phyloP scores from a whole-genome alignment of 768 basidiomycete species.

The Leucocoprinus birnbaumii region DNA sequence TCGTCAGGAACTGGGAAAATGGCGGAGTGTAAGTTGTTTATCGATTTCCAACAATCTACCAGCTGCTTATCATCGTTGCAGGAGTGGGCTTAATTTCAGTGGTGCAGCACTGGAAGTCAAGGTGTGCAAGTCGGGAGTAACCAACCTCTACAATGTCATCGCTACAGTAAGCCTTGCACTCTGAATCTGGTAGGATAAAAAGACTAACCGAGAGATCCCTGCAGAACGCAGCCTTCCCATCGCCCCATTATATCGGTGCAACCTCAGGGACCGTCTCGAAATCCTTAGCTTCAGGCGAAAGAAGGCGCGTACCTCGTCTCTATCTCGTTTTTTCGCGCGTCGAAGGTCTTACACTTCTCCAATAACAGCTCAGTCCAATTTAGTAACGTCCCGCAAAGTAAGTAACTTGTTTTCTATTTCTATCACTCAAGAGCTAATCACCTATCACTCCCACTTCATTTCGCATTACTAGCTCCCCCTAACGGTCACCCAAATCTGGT shows the following conservation, averaged over 20 bases:
- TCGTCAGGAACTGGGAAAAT: conserved; percentile 26
- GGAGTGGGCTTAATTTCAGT: conserved; percentile 32
- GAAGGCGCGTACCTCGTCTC: conserved; percentile 17
- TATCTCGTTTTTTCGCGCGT: background rate
- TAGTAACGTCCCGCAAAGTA: conserved; percentile 35
- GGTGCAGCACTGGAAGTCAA: conserved; percentile 31
- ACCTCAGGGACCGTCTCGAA: conserved; percentile 12
- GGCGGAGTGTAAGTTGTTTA: conserved; percentile 28
- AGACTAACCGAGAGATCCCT: background rate
- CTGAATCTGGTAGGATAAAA: background rate
- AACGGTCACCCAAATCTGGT: conserved; percentile 14
- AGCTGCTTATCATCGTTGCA: too few species aligned
- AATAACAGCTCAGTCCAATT: conserved; percentile 28
- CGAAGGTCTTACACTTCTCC: background rate
- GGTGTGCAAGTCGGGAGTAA: conserved; percentile 19
- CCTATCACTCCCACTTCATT: background rate
- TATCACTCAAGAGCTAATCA: background rate
- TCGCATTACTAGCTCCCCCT: conserved; percentile 24
- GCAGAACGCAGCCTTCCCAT: conserved; percentile 37
- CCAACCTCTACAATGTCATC: conserved; percentile 29
- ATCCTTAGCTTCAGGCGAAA: conserved; percentile 13
- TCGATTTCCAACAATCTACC: too few species aligned
- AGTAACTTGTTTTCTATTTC: conserved; percentile 8
- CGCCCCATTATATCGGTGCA: conserved; percentile 38
- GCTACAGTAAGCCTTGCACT: conserved; percentile 28